Conservation (phyloP, 495 filamentous ascomycete species). For the Cercophora newfieldiana region DNA sequence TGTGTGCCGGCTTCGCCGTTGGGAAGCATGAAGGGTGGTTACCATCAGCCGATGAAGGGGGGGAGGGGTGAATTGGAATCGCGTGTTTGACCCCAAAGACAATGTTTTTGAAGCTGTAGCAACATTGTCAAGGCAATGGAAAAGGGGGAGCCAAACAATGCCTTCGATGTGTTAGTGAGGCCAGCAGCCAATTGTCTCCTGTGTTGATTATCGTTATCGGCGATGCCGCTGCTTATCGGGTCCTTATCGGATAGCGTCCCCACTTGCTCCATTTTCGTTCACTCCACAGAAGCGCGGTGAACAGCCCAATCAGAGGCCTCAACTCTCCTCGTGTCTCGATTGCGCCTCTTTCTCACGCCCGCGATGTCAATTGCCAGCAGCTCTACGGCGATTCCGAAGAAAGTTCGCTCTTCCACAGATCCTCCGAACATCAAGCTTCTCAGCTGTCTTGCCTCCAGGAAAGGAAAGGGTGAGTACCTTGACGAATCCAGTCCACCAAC, state of each 20-base stretch:
- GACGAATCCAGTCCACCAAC: neutral
- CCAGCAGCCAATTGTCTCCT: neutral
- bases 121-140: neutral
- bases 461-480: neutral
- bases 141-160: neutral
- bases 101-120: neutral
- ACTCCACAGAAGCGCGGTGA: neutral
- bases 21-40: neutral
- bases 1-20: neutral
- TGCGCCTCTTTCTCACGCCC: neutral
- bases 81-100: neutral
- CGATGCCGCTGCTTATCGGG: slow-evolving; percentile 2
- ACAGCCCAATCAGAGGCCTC: neutral
- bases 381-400: neutral
- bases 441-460: neutral
- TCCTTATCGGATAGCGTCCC: neutral
- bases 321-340: neutral
- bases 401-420: neutral
- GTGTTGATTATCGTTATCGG: neutral
- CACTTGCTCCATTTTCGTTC: neutral
- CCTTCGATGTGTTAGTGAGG: neutral
- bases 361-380: neutral
- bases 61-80: neutral
- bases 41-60: neutral
- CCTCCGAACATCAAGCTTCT: neutral